Percentiles rank a stretch among this genome's conserved stretches.
These are phyloP conservation scores for Boechera stricta DNA, from an alignment of 345 rosid genomes.

Conservation along the genomic window DNA sequence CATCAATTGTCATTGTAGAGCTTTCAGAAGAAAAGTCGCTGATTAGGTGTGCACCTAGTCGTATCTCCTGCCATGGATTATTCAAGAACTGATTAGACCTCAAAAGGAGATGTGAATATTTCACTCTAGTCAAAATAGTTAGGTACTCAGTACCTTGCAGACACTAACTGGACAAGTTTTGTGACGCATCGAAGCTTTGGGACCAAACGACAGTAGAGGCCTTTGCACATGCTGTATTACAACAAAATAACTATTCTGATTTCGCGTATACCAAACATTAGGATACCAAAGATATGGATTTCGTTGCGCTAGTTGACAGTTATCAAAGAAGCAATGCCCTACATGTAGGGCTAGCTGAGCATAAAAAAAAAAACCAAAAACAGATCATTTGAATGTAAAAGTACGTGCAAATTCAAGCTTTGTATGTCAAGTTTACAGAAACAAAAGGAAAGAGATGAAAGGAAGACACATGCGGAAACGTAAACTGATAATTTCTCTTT, in stretches of 20 bases:
- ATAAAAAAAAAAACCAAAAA: neutral
- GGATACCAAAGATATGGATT: neutral
- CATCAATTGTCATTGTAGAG: conserved; percentile 68
- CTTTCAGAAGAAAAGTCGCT: conserved; percentile 77
- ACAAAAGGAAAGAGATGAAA: neutral
- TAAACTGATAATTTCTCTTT: neutral
- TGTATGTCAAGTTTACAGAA: neutral
- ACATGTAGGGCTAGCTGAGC: neutral
- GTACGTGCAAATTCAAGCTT: conserved; percentile 7
- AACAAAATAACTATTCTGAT: conserved; percentile 36
- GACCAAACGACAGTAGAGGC: conserved; percentile 93
- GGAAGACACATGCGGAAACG: neutral
- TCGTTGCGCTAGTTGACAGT: conserved; percentile 1
- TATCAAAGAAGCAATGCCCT: conserved; percentile 20
- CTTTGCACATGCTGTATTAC: conserved; percentile 86
- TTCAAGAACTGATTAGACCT: conserved; percentile 37
- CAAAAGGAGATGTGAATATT: conserved; percentile 34
- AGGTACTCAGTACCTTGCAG: conserved; percentile 71
- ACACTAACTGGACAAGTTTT: conserved; percentile 86
- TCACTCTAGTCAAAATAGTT: conserved; percentile 18
- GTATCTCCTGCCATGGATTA: conserved; percentile 64
- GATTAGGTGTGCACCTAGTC: conserved; percentile 73
- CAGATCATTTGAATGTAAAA: conserved; percentile 3
- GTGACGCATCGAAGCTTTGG: conserved; percentile 80
- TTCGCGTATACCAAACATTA: conserved; percentile 15